Base-by-base conservation (phyloP, 371 early-diverging fungal genomes). In the Mucor circinelloides region DNA sequence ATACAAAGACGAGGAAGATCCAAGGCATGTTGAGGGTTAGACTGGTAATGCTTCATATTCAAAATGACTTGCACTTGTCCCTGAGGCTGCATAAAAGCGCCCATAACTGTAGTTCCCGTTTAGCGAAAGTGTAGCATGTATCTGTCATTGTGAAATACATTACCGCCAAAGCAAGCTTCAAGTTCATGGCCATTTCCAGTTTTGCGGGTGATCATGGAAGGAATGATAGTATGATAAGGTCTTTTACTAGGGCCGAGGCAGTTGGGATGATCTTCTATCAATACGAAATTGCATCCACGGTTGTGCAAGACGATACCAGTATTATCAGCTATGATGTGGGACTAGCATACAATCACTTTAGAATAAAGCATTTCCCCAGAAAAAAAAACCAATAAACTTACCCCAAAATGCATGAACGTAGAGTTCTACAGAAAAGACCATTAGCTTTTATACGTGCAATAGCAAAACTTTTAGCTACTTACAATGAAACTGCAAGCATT, bases 211-310 rank as follows among this genome's bases (percentile, higher is more conserved):
- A 85, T 86, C 86, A 91, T 86, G 12, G 87, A 90, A 10, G 92
- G 92, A 57, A 93, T 92, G 40, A 94, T 93, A 1, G 95, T 94
- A 78, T 94, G 95, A 60, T 91, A 93, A 0, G 95, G 93, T n/a
- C 95, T 78, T 72, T 94, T 94, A n/a, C 70, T 58, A 2, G 92
- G 91, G 28, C 72, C 92, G 55, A 93, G 71, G 58, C 87, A 80
- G 73, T 94, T 94, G 9, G 90, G 87, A 74, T 87, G 84, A 2
- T 60, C 77, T 30, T 86, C 81, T 36, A 88, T 83, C 57, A 93
- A 68, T 6, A 80, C 78, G 71, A 94, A 94, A 64, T 88, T 86
- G 27, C 82, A 70, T 2, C 92, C 94, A 19, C 95, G 87, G 67
- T 90, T 89, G 54, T 94, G 95, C 42, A 94, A 77, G 12, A 89